These are phyloP conservation scores for Plasmodium reichenowi DNA, from an alignment of 169 alveolate genomes.

Conservation along the genomic window DNA sequence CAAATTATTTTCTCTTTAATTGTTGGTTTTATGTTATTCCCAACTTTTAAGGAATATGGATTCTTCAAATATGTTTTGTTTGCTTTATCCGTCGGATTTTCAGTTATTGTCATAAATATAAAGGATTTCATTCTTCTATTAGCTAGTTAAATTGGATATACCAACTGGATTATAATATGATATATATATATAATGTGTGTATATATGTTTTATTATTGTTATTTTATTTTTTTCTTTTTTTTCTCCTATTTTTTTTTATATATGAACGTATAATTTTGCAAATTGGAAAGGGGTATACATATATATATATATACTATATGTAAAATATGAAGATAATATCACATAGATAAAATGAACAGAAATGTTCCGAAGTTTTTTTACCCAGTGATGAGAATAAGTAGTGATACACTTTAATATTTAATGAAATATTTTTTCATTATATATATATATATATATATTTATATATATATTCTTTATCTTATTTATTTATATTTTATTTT, in stretches of 20 bases:
- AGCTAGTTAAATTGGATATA: conserved; percentile 1
- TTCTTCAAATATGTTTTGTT: conserved; percentile 17
- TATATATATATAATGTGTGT: background rate
- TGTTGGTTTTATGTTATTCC: conserved; percentile 19
- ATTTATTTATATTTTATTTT: no score
- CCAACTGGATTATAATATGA: background rate
- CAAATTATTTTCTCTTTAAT: conserved; percentile 36
- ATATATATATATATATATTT: no score
- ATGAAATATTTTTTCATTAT: no score
- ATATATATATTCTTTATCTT: no score
- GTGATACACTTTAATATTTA: no score
- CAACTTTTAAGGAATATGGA: conserved; percentile 65
- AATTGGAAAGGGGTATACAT: no score
- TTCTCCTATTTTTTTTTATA: background rate
- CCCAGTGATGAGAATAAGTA: no score
- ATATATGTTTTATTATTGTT: background rate
- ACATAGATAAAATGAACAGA: no score
- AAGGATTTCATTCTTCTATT: conserved; percentile 38
- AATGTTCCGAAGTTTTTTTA: no score
- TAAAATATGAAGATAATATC: no score
- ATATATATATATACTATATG: no score
- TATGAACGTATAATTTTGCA: no score
- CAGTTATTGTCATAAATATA: conserved; percentile 20
- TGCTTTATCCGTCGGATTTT: conserved; percentile 14
- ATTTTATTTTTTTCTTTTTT: conserved; percentile 25